These are phyloP conservation scores for Coemansia nantahalensis DNA, from an alignment of 192 early-diverging fungal species.

Conservation along the genomic window DNA sequence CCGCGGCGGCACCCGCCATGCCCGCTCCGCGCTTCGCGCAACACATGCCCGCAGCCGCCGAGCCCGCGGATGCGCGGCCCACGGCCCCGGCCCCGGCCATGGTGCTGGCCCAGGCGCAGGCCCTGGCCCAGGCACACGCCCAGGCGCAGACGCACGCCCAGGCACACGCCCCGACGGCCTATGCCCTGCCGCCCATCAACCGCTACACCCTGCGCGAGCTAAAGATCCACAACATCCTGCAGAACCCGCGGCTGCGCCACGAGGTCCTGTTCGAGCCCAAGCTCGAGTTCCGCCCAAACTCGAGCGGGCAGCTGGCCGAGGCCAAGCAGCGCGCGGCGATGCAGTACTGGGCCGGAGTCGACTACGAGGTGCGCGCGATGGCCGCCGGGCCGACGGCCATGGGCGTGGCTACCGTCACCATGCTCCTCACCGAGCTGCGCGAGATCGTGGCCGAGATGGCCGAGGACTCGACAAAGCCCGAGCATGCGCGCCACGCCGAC, in stretches of 20 bases:
- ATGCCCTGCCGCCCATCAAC: conserved; percentile 68
- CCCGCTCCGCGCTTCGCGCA: too few relatives aligned
- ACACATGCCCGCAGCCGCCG: too few relatives aligned
- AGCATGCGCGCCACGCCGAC: conserved; percentile 33
- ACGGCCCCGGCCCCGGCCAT: too few relatives aligned
- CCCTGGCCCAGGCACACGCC: neutral
- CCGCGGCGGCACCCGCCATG: too few relatives aligned
- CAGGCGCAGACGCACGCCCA: neutral
- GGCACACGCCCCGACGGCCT: neutral
- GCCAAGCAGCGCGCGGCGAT: conserved; percentile 60
- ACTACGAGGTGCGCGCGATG: conserved; percentile 48
- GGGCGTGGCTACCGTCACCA: conserved; percentile 42
- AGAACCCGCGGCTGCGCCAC: conserved; percentile 82
- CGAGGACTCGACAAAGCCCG: conserved; percentile 33
- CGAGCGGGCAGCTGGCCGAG: conserved; percentile 67
- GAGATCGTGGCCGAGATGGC: conserved; percentile 64
- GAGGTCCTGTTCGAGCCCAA: conserved; percentile 88
- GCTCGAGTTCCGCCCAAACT: conserved; percentile 86
- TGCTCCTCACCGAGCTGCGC: conserved; percentile 74
- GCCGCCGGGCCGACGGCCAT: neutral
- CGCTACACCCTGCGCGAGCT: conserved; percentile 86
- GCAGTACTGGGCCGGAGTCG: conserved; percentile 73
- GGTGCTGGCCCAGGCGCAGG: too few relatives aligned
- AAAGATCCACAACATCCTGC: conserved; percentile 76
- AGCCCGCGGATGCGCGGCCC: too few relatives aligned